Conservation (phyloP, 179 eudicot species). For the Beta lomatogona region DNA sequence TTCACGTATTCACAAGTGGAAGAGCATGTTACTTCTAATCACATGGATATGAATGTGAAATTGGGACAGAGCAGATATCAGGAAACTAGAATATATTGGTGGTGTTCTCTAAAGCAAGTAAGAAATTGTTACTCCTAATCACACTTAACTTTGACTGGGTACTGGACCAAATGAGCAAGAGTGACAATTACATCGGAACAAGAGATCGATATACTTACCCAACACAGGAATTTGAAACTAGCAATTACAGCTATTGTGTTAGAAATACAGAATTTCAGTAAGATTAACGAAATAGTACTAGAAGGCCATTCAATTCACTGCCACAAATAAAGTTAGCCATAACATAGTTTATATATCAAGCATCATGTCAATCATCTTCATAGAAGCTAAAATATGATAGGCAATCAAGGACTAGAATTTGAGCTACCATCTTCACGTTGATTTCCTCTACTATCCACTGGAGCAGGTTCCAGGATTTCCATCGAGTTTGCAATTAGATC, state of each 20-base stretch:
- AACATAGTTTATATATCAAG: background rate
- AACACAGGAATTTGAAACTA: background rate
- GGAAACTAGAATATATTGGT: too few relatives aligned
- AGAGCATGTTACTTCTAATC: too few relatives aligned
- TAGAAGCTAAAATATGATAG: background rate
- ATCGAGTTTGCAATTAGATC: constrained; percentile 90
- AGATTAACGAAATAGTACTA: background rate
- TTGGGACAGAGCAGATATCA: too few relatives aligned
- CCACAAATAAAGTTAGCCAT: background rate
- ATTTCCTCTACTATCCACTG: constrained; percentile 70
- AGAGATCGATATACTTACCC: background rate
- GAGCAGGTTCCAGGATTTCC: constrained; percentile 89
- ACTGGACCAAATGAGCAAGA: background rate
- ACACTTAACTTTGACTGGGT: background rate
- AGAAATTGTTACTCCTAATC: background rate
- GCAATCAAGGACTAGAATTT: constrained; percentile 3
- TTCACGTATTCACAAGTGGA: too few relatives aligned
- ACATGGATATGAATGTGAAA: too few relatives aligned
- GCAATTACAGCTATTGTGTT: background rate
- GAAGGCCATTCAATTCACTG: background rate
- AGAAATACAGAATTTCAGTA: background rate
- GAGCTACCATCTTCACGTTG: constrained; percentile 83
- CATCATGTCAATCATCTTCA: background rate
- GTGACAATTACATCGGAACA: background rate
- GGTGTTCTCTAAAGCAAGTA: too few relatives aligned